phyloP scores from a whole-genome alignment of 768 basidiomycete species.

The Tricholoma furcatifolium region DNA sequence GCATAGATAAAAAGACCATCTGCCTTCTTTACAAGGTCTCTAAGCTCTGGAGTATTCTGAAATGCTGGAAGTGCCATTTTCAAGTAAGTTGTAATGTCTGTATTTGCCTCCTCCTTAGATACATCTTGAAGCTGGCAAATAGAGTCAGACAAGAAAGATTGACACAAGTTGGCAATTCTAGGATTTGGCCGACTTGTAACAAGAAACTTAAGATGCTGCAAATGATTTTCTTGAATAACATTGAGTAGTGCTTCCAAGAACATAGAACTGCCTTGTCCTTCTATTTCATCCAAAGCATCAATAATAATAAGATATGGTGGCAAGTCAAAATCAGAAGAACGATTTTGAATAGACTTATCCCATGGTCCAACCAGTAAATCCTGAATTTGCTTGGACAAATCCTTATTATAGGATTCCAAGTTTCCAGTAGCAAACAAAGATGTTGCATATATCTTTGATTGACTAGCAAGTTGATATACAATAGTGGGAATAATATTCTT shows the following conservation, averaged over 20 bases:
- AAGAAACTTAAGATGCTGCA: neutral
- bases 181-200: neutral
- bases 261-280: neutral
- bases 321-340: neutral
- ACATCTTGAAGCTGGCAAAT: neutral
- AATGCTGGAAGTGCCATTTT: neutral
- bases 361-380: neutral
- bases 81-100: neutral
- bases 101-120: neutral
- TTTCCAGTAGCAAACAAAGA: neutral
- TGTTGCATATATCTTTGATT: neutral
- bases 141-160: neutral
- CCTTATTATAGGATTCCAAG: neutral
- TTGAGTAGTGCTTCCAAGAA: neutral
- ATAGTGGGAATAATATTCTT: constrained; percentile 22
- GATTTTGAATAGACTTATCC: neutral
- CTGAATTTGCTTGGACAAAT: neutral
- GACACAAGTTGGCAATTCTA: neutral
- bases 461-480: constrained; percentile 3
- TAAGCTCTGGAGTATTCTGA: neutral
- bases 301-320: constrained; percentile 5
- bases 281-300: constrained; percentile 10
- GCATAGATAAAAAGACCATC: constrained; percentile 28
- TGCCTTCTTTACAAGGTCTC: constrained; percentile 12
- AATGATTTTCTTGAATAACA: neutral